These are phyloP conservation scores for Fusarium armeniacum DNA, from an alignment of 2,329 filamentous ascomycete species.

Conservation along the genomic window DNA sequence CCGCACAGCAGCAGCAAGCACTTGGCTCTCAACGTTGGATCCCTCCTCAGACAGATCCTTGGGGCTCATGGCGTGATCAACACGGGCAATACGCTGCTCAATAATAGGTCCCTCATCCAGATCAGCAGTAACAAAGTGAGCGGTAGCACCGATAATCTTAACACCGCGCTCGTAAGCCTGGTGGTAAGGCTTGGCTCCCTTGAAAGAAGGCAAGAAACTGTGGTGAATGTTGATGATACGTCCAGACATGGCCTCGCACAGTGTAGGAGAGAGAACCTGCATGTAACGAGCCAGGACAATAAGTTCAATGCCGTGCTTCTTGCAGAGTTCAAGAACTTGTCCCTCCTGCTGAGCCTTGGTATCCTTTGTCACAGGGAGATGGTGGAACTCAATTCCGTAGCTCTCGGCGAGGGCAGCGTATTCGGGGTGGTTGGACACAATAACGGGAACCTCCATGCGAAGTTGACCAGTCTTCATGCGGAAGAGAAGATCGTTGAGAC, in stretches of 20 bases:
- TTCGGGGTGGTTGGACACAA: conserved; percentile 87
- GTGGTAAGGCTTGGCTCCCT: conserved; percentile 89
- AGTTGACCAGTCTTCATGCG: conserved; percentile 81
- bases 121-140: conserved; percentile 88
- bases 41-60: conserved; percentile 84
- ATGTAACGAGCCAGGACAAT: conserved; percentile 88
- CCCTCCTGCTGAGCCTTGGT: conserved; percentile 82
- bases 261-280: conserved; percentile 82
- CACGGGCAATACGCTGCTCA: conserved; percentile 83
- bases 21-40: conserved; percentile 86
- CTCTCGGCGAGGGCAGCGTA: conserved; percentile 76
- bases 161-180: conserved; percentile 89
- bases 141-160: conserved; percentile 89
- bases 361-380: conserved; percentile 83
- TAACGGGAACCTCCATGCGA: conserved; percentile 79
- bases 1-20: conserved; percentile 84
- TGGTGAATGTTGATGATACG: conserved; percentile 95
- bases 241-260: conserved; percentile 84
- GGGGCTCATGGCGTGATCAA: conserved; percentile 81
- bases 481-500: conserved; percentile 86
- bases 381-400: conserved; percentile 84
- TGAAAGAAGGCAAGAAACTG: conserved; percentile 87
- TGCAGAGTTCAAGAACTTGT: conserved; percentile 78
- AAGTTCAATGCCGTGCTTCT: conserved; percentile 78
- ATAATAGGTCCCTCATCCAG: conserved; percentile 90